Percentiles rank a stretch among this genome's conserved stretches.
Evolutionary conservation across 345 rosid genomes (phyloP).

Genomic region (Citropsis articulata): DNA sequence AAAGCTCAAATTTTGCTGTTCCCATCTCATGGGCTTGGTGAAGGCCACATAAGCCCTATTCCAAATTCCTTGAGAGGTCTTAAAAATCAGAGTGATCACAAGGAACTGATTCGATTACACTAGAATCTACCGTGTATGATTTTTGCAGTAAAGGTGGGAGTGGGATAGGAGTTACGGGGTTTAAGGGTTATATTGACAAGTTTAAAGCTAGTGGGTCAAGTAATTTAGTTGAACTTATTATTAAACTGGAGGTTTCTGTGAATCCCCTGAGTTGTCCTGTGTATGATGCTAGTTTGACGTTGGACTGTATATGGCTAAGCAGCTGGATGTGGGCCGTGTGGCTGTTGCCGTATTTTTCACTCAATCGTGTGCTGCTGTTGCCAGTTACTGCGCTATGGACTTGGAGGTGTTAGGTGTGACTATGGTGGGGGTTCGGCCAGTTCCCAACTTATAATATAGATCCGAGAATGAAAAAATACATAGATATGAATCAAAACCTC

Average conservation of each 20-base stretch:
- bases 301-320: background rate
- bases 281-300: background rate
- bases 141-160: background rate
- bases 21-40: background rate
- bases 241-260: background rate
- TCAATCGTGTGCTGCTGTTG: background rate
- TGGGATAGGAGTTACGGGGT: background rate
- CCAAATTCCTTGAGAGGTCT: conserved; percentile 6
- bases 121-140: background rate
- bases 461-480: no score
- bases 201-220: background rate
- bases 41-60: conserved; percentile 25
- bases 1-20: conserved; percentile 12
- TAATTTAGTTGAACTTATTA: background rate
- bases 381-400: background rate
- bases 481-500: no score
- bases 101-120: background rate
- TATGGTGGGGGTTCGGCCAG: no score
- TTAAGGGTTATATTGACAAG: background rate
- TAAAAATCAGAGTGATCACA: background rate
- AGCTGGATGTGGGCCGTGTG: background rate
- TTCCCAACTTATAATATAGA: no score
- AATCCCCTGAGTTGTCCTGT: background rate
- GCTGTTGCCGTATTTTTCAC: background rate
- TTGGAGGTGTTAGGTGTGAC: no score